These are phyloP conservation scores for Niveomyces coronatus DNA, from an alignment of 2,329 filamentous ascomycete genomes.

Conservation along the genomic window DNA sequence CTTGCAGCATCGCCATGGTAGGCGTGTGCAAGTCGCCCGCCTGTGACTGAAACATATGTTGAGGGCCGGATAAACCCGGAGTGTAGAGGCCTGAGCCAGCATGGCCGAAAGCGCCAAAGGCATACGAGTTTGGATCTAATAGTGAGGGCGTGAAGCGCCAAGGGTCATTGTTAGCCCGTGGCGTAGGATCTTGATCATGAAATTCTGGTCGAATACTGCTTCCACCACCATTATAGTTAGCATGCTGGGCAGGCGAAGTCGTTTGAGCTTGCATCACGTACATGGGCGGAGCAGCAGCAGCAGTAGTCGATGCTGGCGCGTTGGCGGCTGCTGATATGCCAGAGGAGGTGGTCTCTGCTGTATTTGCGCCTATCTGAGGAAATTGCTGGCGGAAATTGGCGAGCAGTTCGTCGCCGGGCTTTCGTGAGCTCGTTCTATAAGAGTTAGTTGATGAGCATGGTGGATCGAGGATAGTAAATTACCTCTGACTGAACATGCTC, in stretches of 20 bases:
- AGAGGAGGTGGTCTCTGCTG: constrained; percentile 32
- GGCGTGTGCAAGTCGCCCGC: constrained; percentile 84
- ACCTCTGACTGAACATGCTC: constrained; percentile 12
- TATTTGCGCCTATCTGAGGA: constrained; percentile 54
- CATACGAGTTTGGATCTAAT: constrained; percentile 75
- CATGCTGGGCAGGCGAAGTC: too few species aligned
- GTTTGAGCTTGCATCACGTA: constrained; percentile 1
- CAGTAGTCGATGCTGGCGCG: constrained; percentile 9
- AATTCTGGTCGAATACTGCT: constrained; percentile 23
- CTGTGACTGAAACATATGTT: constrained; percentile 71
- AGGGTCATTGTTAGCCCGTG: constrained; percentile 66
- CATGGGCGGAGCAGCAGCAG: background rate
- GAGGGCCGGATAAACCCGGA: constrained; percentile 67
- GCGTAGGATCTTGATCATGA: constrained; percentile 70
- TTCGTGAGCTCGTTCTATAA: constrained; percentile 64
- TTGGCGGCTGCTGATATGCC: constrained; percentile 24
- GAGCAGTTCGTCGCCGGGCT: constrained; percentile 77
- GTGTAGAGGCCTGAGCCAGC: constrained; percentile 80
- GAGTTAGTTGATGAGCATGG: background rate
- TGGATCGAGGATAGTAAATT: background rate
- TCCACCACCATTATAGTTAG: too few species aligned
- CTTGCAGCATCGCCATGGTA: constrained; percentile 61
- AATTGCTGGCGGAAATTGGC: constrained; percentile 77
- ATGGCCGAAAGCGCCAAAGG: constrained; percentile 69
- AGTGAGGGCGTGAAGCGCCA: constrained; percentile 86